These are phyloP conservation scores for Triangularia setosa DNA, from an alignment of 2,329 filamentous ascomycete genomes.

Conservation along the genomic window DNA sequence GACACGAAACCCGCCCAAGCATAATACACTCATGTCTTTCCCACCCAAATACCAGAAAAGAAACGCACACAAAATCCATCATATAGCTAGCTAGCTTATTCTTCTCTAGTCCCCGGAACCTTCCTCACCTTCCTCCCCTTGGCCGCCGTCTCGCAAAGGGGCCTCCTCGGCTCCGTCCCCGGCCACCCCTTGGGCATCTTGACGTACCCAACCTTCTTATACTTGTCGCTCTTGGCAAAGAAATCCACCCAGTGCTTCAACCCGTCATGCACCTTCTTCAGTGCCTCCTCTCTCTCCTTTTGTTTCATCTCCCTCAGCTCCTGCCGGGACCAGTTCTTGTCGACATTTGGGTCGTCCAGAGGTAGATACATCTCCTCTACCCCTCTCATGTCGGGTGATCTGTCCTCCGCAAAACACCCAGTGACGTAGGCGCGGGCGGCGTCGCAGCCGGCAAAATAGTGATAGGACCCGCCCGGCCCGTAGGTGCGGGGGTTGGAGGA, in stretches of 20 bases:
- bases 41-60: neutral
- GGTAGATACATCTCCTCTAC: conserved; percentile 81
- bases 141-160: conserved; percentile 68
- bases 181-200: conserved; percentile 58
- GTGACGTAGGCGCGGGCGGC: conserved; percentile 87
- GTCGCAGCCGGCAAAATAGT: conserved; percentile 81
- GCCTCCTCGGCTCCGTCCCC: conserved; percentile 56
- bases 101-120: conserved; percentile 47
- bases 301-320: conserved; percentile 53
- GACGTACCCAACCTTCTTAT: conserved; percentile 74
- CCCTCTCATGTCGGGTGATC: conserved; percentile 78
- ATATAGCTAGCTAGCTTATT: conserved; percentile 2
- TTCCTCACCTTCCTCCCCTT: conserved; percentile 53
- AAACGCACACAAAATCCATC: neutral
- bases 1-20: neutral
- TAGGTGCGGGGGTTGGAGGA: conserved; percentile 65
- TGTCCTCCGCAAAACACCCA: conserved; percentile 84
- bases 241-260: conserved; percentile 80
- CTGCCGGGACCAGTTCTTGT: conserved; percentile 52
- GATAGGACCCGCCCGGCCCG: conserved; percentile 81
- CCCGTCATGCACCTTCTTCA: conserved; percentile 59
- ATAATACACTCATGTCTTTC: neutral
- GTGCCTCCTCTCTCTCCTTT: conserved; percentile 62
- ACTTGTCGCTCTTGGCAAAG: conserved; percentile 76
- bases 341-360: conserved; percentile 58